Evolutionary conservation across 768 basidiomycete species (phyloP), one percentile per base, ranked within the genome.

Genomic region (Pulveroboletus ravenelii): DNA sequence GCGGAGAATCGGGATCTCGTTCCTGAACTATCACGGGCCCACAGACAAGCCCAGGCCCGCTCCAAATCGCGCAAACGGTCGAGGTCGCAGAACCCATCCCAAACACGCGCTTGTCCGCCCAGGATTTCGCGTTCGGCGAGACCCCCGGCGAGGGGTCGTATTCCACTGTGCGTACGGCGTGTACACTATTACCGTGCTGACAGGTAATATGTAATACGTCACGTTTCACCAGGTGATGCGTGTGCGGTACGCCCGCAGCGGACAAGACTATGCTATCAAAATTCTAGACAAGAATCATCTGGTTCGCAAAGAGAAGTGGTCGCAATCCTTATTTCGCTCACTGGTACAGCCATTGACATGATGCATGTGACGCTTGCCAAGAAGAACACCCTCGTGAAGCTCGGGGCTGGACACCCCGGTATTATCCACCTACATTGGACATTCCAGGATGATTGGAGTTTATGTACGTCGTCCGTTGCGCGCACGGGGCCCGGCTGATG

Each of bases 281-380:
- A 79, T 89, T 14, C 75, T 93, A 45, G 88, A 91, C 70, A 94
- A 94, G 74, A 80, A 77, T 35, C 88, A 92, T 63, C 76, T 94
- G 44, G 78, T 82, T 49, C 79, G 84, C 63, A 85, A 89, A 62
- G 82, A 87, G 63, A 89, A 89, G n/a, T n/a, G n/a, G n/a, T n/a
- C n/a, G n/a, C n/a, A n/a, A n/a, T n/a, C n/a, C n/a, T n/a, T n/a
- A n/a, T n/a, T n/a, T n/a, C n/a, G n/a, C n/a, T n/a, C n/a, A n/a
- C n/a, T n/a, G n/a, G n/a, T n/a, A n/a, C n/a, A n/a, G n/a, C n/a
- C n/a, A n/a, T n/a, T n/a, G n/a, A n/a, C n/a, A n/a, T n/a, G 66
- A 79, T 84, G 61, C 76, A 78, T 25, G 86, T 86, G 25, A 88
- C 86, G n/a, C 73, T 82, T 29, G 79, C 86, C 1, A 91, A 94